phyloP scores from a whole-genome alignment of 2,329 filamentous ascomycete genomes.

The Apiospora pterosperma region DNA sequence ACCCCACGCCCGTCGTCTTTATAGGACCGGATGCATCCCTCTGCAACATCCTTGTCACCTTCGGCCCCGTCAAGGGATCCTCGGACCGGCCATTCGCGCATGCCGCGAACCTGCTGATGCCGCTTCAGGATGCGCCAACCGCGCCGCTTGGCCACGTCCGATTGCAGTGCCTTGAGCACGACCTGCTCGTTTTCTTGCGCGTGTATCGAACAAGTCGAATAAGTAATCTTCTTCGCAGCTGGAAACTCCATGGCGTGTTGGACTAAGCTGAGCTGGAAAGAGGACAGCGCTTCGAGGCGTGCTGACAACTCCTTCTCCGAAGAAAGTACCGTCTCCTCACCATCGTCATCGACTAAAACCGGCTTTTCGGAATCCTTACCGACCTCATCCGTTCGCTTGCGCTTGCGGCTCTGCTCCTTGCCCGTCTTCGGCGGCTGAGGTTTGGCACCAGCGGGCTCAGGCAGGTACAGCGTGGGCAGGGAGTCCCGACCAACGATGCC shows the following conservation, averaged over 20 bases:
- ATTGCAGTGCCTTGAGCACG: constrained; percentile 67
- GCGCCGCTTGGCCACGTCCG: constrained; percentile 58
- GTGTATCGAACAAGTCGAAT: constrained; percentile 91
- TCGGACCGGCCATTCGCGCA: constrained; percentile 71
- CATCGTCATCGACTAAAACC: constrained; percentile 54
- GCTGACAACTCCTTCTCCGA: constrained; percentile 56
- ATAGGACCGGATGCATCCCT: constrained; percentile 78
- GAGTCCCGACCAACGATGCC: constrained; percentile 90
- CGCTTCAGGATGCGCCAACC: constrained; percentile 78
- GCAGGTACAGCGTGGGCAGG: constrained; percentile 64
- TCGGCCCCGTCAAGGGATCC: constrained; percentile 49
- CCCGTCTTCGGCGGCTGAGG: constrained; percentile 36
- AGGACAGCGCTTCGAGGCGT: constrained; percentile 69
- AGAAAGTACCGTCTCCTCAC: constrained; percentile 46
- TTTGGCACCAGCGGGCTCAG: constrained; percentile 28
- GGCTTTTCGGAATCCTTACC: constrained; percentile 17
- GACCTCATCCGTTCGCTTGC: constrained; percentile 39
- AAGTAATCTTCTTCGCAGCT: constrained; percentile 71
- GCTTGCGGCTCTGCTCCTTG: constrained; percentile 36
- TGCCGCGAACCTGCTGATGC: constrained; percentile 69
- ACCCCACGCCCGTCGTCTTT: constrained; percentile 78
- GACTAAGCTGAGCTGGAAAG: constrained; percentile 79
- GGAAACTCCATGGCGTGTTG: constrained; percentile 84
- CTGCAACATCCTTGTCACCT: constrained; percentile 53
- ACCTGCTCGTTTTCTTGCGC: constrained; percentile 86